Base-by-base conservation (phyloP, 139 green algal genomes). In the Asterochloris sp. region DNA sequence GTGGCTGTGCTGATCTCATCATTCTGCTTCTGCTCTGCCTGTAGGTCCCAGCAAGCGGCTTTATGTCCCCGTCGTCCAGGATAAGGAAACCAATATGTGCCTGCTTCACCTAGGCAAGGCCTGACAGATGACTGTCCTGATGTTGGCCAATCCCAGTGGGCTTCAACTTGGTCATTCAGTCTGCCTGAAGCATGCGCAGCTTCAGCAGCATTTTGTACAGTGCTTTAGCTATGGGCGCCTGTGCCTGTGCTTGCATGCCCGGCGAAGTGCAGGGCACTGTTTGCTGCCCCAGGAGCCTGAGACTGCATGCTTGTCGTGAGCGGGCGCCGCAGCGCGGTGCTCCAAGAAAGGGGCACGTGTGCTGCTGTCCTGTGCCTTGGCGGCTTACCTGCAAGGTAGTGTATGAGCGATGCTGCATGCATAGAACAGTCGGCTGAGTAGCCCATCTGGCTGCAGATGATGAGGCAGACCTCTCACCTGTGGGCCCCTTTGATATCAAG, bases 71-170 rank as follows among this genome's bases (percentile, higher is more conserved):
- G 74, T 95, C 10, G 92, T 97, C 27, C 78, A 90, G 62, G 93
- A 97, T 84, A 88, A 76, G 28, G 64, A 87, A n/a, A 87, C 87
- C 69, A 95, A 96, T 87, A 97, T 97, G 94, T 84, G 89, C n/a
- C 87, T 97, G 79, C 86, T 97, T 23, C 92, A 94, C 73, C 69
- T 95, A 73, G 90, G 90, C 92, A 73, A 73, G 84, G 14, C 0
- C 23, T 24, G 15, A 26, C 19, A 54, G 38, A 54, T 6, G 38
- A 6, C 62, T n/a, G 26, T 29, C 28, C 14, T 47, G 13, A 62
- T 62, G 23, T 69, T 19, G 13, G 17, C 47, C 13, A 10, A 4
- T 38, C 26, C n/a, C 16, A 23, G 27, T 67, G 17, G 54, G 6
- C 10, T 63, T 11, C 47, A 1, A 69, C 13, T 67, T 76, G 74